Base-by-base conservation (phyloP, 768 basidiomycete genomes). In the Lactifluus subvellereus region DNA sequence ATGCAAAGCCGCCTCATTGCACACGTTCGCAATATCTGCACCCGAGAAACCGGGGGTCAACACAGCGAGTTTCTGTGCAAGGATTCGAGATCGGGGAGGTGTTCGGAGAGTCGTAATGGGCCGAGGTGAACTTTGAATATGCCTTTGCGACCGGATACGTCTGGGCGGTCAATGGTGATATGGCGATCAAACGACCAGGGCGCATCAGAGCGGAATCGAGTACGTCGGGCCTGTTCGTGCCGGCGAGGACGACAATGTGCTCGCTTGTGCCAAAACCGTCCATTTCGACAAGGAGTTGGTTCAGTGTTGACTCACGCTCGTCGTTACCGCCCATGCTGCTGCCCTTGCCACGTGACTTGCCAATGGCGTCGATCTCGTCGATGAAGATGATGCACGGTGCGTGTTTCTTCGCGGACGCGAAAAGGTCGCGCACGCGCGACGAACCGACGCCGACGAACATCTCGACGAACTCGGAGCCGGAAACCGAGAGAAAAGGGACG, bases 401-500 rank as follows among this genome's bases (percentile, higher is more conserved):
- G 72, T 97, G 85, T 80, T 98, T 98, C 83, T 91, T 94, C 52
- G 97, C 97, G 4, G 90, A 94, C 38, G 94, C 90, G 74, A 99
- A 99, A 48, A 99, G 85, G 76, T 99, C 97, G 53, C 97, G 87
- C 11, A 99, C 97, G 66, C 97, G 86, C 4, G 94, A 95, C 2
- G 97, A 94, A 61, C 97, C 97, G 56, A 98, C 97, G 75, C 97
- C 97, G 69, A 99, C 97, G 72, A 98, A 99, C 95, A 98, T 98
- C 77, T 99, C 97, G 64, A 99, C 94, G 72, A 99, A 98, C 73
- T 99, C 97, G 48, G 96, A 98, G 55, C 97, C 97, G 52, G 96
- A 98, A 47, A 98, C 97, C 27, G 94, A 96, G 62, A 98, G 83
- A 88, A 99, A 99, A 47, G 97, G 96, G 5, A 98, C 96, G 49